Percentiles rank a stretch among this genome's conserved stretches.
Conservation (phyloP, 2,329 filamentous ascomycete species). For the Colletotrichum cereale region DNA sequence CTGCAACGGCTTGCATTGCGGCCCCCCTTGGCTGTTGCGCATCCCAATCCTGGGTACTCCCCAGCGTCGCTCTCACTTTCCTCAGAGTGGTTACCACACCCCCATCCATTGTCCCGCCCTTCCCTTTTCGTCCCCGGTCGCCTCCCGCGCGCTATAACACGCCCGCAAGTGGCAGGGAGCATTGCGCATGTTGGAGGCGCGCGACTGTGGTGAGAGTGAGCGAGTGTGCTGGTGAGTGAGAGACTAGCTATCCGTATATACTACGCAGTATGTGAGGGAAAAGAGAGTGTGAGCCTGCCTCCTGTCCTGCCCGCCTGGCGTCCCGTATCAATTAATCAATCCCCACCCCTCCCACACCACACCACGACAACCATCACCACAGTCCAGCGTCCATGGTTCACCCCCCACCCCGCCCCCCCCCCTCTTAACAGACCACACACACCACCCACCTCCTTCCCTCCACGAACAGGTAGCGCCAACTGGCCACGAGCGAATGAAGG, state of each 20-base stretch:
- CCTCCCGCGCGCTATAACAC: not conserved
- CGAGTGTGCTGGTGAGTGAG: not conserved
- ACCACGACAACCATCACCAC: not conserved
- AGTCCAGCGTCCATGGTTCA: not conserved
- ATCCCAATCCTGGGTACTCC: slow-evolving; percentile 2
- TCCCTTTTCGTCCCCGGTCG: not conserved
- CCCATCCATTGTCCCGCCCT: not conserved
- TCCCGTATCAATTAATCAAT: not conserved
- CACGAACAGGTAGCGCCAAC: slow-evolving; percentile 27
- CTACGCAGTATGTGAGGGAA: no score
- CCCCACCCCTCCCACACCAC: not conserved
- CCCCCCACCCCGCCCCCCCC: not conserved
- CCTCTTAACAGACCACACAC: slow-evolving; percentile 11
- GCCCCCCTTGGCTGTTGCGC: not conserved
- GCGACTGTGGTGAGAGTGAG: not conserved
- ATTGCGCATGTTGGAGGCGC: not conserved
- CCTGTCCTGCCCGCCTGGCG: not conserved
- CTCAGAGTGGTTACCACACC: not conserved
- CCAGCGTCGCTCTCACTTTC: slow-evolving; percentile 2
- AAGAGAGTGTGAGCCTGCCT: not conserved
- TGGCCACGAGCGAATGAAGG: slow-evolving; percentile 29
- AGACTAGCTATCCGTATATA: no score
- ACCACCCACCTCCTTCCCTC: slow-evolving; percentile 17
- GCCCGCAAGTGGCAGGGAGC: not conserved
- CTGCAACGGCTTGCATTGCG: slow-evolving; percentile 7